Evolutionary conservation across 2,329 filamentous ascomycete genomes (phyloP).

Genomic region (Talaromyces atroroseus): DNA sequence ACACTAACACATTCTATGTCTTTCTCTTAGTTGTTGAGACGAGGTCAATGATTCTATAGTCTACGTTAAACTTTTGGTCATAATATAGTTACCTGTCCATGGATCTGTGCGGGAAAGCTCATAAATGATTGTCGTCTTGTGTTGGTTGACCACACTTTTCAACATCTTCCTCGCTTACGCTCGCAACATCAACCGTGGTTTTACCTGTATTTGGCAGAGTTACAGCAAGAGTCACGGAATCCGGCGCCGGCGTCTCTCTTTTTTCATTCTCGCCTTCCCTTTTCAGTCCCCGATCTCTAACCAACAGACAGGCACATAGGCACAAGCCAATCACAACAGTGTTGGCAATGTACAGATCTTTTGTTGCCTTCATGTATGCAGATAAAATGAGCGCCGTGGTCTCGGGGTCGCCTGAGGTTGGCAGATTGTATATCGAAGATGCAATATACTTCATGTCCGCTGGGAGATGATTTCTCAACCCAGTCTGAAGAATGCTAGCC

Average conservation of each 20-base stretch:
- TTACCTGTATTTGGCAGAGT: not conserved
- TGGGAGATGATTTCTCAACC: slow-evolving; percentile 34
- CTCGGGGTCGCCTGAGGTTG: slow-evolving; percentile 22
- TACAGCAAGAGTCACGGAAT: not conserved
- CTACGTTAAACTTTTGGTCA: too few relatives aligned
- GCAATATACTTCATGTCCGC: slow-evolving; percentile 32
- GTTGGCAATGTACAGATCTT: slow-evolving; percentile 53
- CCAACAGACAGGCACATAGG: slow-evolving; percentile 46
- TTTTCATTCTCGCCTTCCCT: slow-evolving; percentile 11
- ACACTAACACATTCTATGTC: too few relatives aligned
- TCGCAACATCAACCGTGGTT: not conserved
- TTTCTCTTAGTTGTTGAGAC: too few relatives aligned
- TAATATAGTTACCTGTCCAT: too few relatives aligned
- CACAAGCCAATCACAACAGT: slow-evolving; percentile 49
- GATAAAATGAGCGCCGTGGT: slow-evolving; percentile 36
- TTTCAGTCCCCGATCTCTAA: slow-evolving; percentile 47
- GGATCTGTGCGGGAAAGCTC: too few relatives aligned
- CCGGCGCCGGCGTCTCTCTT: not conserved
- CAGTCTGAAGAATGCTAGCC: slow-evolving; percentile 45
- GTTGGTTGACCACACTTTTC: not conserved
- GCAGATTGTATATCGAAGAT: slow-evolving; percentile 36
- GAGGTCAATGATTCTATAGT: too few relatives aligned
- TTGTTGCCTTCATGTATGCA: slow-evolving; percentile 51
- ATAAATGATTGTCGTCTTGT: too few relatives aligned
- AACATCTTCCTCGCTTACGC: not conserved